Conservation (phyloP, 345 rosid genomes). For the Bruguiera parviflora region DNA sequence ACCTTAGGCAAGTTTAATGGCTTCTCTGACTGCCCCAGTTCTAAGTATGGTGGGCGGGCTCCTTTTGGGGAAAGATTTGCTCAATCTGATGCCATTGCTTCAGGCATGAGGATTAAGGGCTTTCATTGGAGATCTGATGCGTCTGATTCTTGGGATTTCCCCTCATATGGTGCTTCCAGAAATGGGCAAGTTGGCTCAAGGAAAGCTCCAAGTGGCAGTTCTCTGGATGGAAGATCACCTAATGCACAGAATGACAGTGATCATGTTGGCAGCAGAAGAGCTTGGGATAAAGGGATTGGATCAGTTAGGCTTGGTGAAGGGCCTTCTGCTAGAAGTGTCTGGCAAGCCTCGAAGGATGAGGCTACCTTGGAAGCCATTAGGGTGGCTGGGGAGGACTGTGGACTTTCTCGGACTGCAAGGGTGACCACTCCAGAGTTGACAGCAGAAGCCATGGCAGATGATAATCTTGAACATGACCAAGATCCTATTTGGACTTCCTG, state of each 20-base stretch:
- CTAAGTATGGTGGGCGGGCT: constrained; percentile 61
- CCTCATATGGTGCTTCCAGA: constrained; percentile 64
- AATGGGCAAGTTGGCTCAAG: constrained; percentile 61
- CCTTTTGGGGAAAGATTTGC: constrained; percentile 72
- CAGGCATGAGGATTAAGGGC: constrained; percentile 67
- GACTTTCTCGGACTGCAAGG: constrained; percentile 53
- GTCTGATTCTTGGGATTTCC: constrained; percentile 71
- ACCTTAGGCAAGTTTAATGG: constrained; percentile 64
- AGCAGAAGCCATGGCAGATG: constrained; percentile 82
- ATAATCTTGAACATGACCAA: constrained; percentile 60
- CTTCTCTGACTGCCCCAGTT: constrained; percentile 55
- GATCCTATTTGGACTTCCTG: constrained; percentile 88
- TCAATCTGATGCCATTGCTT: constrained; percentile 60
- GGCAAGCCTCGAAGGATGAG: constrained; percentile 99
- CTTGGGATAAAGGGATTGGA: constrained; percentile 73
- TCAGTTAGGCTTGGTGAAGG: constrained; percentile 89
- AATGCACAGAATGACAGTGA: constrained; percentile 72
- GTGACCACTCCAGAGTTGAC: constrained; percentile 68
- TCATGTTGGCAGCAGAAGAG: constrained; percentile 72
- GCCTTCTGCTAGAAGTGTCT: constrained; percentile 97
- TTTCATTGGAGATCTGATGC: constrained; percentile 69
- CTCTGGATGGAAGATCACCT: constrained; percentile 52
- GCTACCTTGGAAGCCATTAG: constrained; percentile 99
- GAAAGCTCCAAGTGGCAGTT: constrained; percentile 50
- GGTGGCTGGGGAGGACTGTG: constrained; percentile 92